Evolutionary conservation across 768 basidiomycete species (phyloP), one percentile per base, ranked within the genome.

Genomic region (Tubosaeta brunneosetosa): DNA sequence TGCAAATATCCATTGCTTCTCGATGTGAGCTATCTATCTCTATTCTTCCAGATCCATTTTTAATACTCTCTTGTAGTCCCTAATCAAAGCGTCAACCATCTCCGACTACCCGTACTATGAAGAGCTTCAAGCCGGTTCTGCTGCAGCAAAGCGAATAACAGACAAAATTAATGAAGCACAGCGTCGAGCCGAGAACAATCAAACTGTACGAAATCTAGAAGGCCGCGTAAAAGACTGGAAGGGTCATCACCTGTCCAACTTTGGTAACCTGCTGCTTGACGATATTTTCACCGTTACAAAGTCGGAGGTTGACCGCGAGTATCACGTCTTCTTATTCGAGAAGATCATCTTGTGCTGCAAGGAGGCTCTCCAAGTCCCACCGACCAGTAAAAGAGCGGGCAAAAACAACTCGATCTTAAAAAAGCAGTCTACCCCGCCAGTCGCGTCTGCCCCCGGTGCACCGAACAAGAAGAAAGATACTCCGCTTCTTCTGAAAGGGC

Each of bases 291-390:
- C 86, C 52, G 97, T 98, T 52, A 95, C 89, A 61, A 99, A 98
- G 72, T 89, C 87, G 45, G 94, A 94, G 53, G 89, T 94, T 62
- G 94, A 97, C 68, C 83, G 97, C 61, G 97, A 99, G 70, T 98
- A 98, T 63, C 93, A 95, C 61, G 94, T 99, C 52, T 99, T 97
- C 79, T 77, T 99, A 33, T 99, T 99, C 60, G 94, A 98, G 74
- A 93, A 93, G 74, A 99, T 99, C 70, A 93, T 99, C 59, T 80
- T 98, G 19, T 99, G 97, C 72, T 98, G 97, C 78, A 98, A 98
- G 69, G 97, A 98, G 68, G 86, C 88, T 6, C 65, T 77, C 14
- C 76, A 77, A 6, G 77, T 78, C 6, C 75, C 79, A 11, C 75
- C 77, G 33, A 83, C 79, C 55, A 77, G 79, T 37, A 83, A 81